Base-by-base conservation (phyloP, 2,329 filamentous ascomycete genomes). In the Hansfordia pulvinata region DNA sequence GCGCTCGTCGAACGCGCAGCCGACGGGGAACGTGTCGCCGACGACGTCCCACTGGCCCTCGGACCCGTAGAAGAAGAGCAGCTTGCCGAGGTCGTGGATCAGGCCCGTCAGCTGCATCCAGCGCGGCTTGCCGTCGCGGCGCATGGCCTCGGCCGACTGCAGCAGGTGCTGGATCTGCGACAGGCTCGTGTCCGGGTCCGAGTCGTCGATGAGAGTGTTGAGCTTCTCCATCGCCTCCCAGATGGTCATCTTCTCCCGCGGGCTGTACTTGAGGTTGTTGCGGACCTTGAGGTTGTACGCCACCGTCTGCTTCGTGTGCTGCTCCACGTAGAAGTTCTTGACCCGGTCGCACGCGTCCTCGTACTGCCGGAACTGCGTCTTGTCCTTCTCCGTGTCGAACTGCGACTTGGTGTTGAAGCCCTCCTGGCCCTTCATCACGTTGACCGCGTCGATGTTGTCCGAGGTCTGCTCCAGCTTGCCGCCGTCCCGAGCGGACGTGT, bases 141-240 rank as follows among this genome's bases (percentile, higher is more conserved):
- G 78, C 47, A 93, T 90, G 10, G 84, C 85, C 56, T 93, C 85
- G 28, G 85, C 85, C 11, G 79, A 76, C 52, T 93, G 85, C 10
- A 93, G 69, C 17, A 93, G 66, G 53, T 93, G 85, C 55, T 92
- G 79, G 47, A 93, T 92, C 59, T 93, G 85, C 16, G 74, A 78
- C 35, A 93, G 74, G 25, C 70, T 73, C 23, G 85, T 93, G 57
- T 93, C 84, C 2, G 85, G 85, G 58, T 93, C 85, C 12, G 77
- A 85, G 54, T 92, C 81, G 56, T 93, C 85, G 50, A 93, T 80
- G 27, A 93, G 68, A 0, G 79, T 84, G 65, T 93, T 83, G 45
- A 93, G 76, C 55, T 84, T 86, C 67, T 92, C 82, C 57, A 93
- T 90, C 12, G 85, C 85, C 50, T 92, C 64, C 85, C 84, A 93